Percentiles rank a stretch among this genome's conserved stretches.
Conservation (phyloP, 768 basidiomycete genomes). For the Sistotremastrum suecicum region DNA sequence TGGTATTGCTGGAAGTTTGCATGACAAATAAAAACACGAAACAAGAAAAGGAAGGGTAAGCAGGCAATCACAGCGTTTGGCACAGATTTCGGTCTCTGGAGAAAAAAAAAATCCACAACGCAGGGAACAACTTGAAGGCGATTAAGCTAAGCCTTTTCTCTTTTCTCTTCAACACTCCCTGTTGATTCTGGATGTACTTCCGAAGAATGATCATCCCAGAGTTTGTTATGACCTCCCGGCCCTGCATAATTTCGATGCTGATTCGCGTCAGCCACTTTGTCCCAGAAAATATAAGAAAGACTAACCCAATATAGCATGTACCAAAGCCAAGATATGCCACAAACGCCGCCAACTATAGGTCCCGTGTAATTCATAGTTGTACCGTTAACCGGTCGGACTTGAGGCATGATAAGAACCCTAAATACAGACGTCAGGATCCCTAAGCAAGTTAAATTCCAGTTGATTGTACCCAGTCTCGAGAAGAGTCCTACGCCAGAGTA, state of each 20-base stretch:
- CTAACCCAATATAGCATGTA: conserved; percentile 4
- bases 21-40: too few species aligned
- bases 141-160: too few species aligned
- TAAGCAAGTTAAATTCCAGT: not conserved
- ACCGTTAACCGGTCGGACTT: conserved; percentile 6
- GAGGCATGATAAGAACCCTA: conserved; percentile 8
- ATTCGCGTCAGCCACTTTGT: not conserved
- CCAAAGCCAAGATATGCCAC: conserved; percentile 3
- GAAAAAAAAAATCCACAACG: too few species aligned
- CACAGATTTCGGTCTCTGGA: too few species aligned
- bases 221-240: not conserved
- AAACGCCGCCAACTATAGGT: conserved; percentile 5
- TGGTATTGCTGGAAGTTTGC: too few species aligned
- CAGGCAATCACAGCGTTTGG: too few species aligned
- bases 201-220: too few species aligned
- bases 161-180: too few species aligned
- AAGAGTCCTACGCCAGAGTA: conserved; percentile 1
- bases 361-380: conserved; percentile 9
- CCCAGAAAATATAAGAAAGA: not conserved
- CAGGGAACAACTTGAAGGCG: too few species aligned
- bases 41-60: too few species aligned
- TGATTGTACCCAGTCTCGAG: conserved; percentile 3
- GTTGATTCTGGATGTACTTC: too few species aligned
- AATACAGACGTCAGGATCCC: not conserved
- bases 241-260: not conserved